These are phyloP conservation scores for Penicillium sp. DNA, from an alignment of 2,329 filamentous ascomycete genomes.

Conservation along the genomic window DNA sequence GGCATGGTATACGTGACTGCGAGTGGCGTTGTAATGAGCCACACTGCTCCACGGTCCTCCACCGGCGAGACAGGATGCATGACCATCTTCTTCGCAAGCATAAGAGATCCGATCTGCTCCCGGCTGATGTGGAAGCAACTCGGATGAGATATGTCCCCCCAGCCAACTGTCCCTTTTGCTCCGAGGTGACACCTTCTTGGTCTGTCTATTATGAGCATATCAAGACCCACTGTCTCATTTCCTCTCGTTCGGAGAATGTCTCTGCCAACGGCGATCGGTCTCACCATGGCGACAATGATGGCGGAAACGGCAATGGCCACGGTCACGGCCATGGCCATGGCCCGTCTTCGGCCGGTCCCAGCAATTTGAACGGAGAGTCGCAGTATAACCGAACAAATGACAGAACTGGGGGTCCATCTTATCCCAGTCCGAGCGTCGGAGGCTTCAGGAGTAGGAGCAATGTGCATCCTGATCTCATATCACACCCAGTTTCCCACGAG, in stretches of 20 bases:
- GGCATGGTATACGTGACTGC: background rate
- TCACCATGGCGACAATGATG: background rate
- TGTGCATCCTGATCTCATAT: background rate
- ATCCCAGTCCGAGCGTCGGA: too few relatives aligned
- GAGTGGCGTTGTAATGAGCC: background rate
- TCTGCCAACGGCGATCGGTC: background rate
- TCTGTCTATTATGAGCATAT: background rate
- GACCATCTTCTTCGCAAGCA: background rate
- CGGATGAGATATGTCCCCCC: background rate
- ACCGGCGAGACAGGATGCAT: background rate
- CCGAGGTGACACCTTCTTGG: background rate
- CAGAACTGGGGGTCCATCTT: too few relatives aligned
- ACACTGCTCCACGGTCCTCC: fast-evolving
- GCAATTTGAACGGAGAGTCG: background rate
- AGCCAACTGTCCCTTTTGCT: background rate
- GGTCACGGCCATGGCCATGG: background rate
- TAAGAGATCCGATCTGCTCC: background rate
- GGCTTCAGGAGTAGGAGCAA: background rate
- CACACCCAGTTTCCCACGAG: background rate
- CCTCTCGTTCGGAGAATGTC: background rate
- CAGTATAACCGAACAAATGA: background rate
- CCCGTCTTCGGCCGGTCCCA: background rate
- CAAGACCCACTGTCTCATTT: background rate
- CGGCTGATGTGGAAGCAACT: background rate
- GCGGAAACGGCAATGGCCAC: background rate